These are phyloP conservation scores for Trifolium fragiferum DNA, from an alignment of 306 rosid species.

Conservation along the genomic window DNA sequence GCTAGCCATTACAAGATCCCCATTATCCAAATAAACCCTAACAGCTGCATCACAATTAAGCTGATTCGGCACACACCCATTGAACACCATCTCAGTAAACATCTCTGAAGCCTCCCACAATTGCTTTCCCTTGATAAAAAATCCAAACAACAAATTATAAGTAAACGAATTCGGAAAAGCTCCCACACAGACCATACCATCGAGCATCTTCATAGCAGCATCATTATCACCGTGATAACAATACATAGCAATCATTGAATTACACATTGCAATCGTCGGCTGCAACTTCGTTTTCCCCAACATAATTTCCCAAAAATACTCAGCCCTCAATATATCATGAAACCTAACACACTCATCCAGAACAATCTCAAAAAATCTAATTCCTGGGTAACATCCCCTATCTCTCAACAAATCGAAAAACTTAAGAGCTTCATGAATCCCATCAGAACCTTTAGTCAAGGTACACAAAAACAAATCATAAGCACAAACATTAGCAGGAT, in stretches of 20 bases:
- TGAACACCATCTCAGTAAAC: slow-evolving; percentile 64
- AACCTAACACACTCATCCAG: slow-evolving; percentile 60
- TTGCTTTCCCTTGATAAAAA: slow-evolving; percentile 55
- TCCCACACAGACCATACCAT: slow-evolving; percentile 63
- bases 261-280: slow-evolving; percentile 53
- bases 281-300: slow-evolving; percentile 38
- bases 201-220: slow-evolving; percentile 51
- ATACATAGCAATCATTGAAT: slow-evolving; percentile 58
- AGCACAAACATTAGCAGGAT: slow-evolving; percentile 61
- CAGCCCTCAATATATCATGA: slow-evolving; percentile 50
- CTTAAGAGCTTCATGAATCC: slow-evolving; percentile 51
- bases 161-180: slow-evolving; percentile 56
- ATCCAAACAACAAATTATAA: slow-evolving; percentile 60
- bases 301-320: slow-evolving; percentile 62
- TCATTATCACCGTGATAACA: slow-evolving; percentile 49
- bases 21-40: slow-evolving; percentile 53
- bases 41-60: slow-evolving; percentile 59
- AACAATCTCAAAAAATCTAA: slow-evolving; percentile 61
- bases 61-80: slow-evolving; percentile 64
- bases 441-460: slow-evolving; percentile 55
- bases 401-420: slow-evolving; percentile 54
- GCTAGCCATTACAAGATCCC: slow-evolving; percentile 54
- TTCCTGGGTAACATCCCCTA: slow-evolving; percentile 61
- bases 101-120: slow-evolving; percentile 52
- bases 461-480: slow-evolving; percentile 61